phyloP scores from a whole-genome alignment of 768 basidiomycete genomes.

The Boletus sensibilis region DNA sequence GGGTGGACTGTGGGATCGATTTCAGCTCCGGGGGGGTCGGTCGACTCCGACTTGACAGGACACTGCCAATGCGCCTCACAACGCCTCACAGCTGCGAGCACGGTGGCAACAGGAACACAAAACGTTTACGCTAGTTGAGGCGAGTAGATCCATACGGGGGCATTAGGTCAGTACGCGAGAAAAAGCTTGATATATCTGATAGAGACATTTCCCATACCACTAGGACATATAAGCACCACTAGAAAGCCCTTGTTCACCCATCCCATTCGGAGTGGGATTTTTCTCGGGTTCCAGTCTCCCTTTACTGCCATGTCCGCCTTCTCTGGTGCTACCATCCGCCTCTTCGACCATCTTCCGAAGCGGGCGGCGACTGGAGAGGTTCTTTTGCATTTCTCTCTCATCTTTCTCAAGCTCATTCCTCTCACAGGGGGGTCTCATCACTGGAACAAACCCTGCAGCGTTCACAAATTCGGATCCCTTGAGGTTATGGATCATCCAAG shows the following conservation, averaged over 20 bases:
- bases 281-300: too few species aligned
- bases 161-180: not conserved
- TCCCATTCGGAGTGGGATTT: too few species aligned
- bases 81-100: too few species aligned
- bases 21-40: not conserved
- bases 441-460: constrained; percentile 67
- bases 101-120: not conserved
- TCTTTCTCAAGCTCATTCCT: not conserved
- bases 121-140: not conserved
- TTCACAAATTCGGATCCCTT: constrained; percentile 70
- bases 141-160: not conserved
- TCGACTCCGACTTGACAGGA: not conserved
- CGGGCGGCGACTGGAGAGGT: constrained; percentile 29
- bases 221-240: not conserved
- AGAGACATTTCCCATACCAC: too few species aligned
- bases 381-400: not conserved
- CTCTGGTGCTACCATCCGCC: constrained; percentile 44
- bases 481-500: constrained; percentile 75
- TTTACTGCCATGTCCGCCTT: constrained; percentile 32
- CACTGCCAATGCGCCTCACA: not conserved
- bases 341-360: not conserved
- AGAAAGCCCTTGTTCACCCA: not conserved
- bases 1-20: not conserved
- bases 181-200: not conserved
- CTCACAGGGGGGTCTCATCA: constrained; percentile 68